A percentile compares a stretch with the other conserved stretches of the same genome.
Conservation (phyloP, 176 grass and related monocot species). For the Cenchrus fungigraminus region DNA sequence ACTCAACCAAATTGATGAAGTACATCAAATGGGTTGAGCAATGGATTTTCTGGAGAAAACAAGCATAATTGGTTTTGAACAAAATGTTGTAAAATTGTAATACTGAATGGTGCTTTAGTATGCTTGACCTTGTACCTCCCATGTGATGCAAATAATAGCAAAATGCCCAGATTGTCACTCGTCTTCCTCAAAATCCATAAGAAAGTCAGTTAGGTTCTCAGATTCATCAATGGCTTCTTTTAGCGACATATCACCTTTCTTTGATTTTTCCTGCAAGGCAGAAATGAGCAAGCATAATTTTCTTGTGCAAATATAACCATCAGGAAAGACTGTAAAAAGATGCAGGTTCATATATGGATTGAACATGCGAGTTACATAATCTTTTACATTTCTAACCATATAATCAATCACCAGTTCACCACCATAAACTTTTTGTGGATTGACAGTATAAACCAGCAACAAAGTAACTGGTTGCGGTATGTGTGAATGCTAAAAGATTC, state of each 20-base stretch:
- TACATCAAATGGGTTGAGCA: not conserved
- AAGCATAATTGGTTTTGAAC: not conserved
- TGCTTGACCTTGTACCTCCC: slow-evolving; percentile 35
- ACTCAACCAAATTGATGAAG: slow-evolving; percentile 18
- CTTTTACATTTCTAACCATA: slow-evolving; percentile 26
- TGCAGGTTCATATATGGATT: not conserved
- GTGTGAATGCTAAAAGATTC: slow-evolving; percentile 31
- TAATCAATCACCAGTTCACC: not conserved
- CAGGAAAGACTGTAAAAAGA: slow-evolving; percentile 5
- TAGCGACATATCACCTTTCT: slow-evolving; percentile 66
- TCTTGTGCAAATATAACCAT: slow-evolving; percentile 12
- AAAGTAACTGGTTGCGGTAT: slow-evolving; percentile 2
- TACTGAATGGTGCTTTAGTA: slow-evolving; percentile 9
- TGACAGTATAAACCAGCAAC: slow-evolving; percentile 19
- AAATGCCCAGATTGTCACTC: slow-evolving; percentile 41
- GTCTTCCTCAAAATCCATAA: slow-evolving; percentile 87
- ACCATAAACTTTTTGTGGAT: not conserved
- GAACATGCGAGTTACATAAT: slow-evolving; percentile 18
- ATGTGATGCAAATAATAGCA: slow-evolving; percentile 22
- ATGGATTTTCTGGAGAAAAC: slow-evolving; percentile 30
- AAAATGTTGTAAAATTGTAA: not conserved
- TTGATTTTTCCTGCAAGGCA: slow-evolving; percentile 67
- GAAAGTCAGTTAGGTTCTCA: slow-evolving; percentile 79
- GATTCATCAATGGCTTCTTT: slow-evolving; percentile 86
- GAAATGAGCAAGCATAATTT: slow-evolving; percentile 22